These are phyloP conservation scores for Lithohypha guttulata DNA, from an alignment of 2,329 filamentous ascomycete species.

Conservation along the genomic window DNA sequence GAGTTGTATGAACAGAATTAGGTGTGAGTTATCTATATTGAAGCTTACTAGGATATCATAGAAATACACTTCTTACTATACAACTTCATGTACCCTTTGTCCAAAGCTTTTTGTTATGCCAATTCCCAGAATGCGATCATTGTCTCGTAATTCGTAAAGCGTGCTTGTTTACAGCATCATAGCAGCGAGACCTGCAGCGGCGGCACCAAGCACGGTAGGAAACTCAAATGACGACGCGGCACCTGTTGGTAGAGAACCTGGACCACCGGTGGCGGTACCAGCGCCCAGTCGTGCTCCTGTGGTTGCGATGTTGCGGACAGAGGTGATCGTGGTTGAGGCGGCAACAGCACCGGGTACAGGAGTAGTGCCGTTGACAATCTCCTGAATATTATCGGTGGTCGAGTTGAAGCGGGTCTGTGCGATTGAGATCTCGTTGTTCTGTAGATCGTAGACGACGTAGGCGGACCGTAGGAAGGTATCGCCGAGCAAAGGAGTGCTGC, in stretches of 20 bases:
- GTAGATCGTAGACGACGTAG: constrained; percentile 53
- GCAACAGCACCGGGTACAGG: constrained; percentile 43
- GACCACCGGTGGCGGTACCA: neutral
- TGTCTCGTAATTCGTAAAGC: constrained; percentile 6
- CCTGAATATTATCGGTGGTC: constrained; percentile 38
- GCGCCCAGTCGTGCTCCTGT: constrained; percentile 8
- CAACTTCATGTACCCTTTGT: too few relatives aligned
- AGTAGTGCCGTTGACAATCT: constrained; percentile 40
- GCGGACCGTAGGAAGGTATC: constrained; percentile 54
- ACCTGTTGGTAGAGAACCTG: neutral
- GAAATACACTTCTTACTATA: too few relatives aligned
- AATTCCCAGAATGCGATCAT: too few relatives aligned
- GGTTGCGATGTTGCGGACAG: constrained; percentile 11
- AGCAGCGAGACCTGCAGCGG: constrained; percentile 4
- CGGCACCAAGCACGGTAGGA: neutral
- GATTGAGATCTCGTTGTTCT: constrained; percentile 49
- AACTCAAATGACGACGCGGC: neutral
- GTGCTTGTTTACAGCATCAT: neutral
- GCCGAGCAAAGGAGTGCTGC: constrained; percentile 42
- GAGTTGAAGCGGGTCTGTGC: constrained; percentile 53
- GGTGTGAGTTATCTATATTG: too few relatives aligned
- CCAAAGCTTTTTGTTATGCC: too few relatives aligned
- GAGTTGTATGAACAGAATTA: too few relatives aligned
- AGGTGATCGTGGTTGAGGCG: constrained; percentile 20
- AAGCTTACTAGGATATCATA: too few relatives aligned